These are phyloP conservation scores for Cladophialophora carrionii DNA, from an alignment of 2,329 filamentous ascomycete species.

Conservation along the genomic window DNA sequence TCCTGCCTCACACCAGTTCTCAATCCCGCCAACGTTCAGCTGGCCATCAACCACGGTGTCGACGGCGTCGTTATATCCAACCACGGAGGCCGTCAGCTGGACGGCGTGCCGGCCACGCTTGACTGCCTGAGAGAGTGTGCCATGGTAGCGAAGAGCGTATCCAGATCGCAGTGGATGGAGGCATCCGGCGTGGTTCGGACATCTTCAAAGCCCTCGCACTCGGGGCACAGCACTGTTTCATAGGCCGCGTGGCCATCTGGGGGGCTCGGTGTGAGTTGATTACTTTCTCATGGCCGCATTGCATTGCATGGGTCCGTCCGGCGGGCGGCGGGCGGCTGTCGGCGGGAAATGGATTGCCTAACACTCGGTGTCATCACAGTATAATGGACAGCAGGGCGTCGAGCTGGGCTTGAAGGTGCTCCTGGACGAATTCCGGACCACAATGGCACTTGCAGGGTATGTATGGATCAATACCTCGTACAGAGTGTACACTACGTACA, in stretches of 20 bases:
- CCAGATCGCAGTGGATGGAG: slow-evolving; percentile 39
- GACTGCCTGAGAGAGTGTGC: slow-evolving; percentile 26
- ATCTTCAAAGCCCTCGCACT: slow-evolving; percentile 46
- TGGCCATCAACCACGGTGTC: slow-evolving; percentile 27
- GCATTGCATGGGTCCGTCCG: no score
- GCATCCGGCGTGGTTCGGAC: slow-evolving; percentile 43
- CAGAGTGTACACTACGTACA: no score
- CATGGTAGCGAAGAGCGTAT: slow-evolving; percentile 35
- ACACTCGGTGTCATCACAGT: slow-evolving; percentile 19
- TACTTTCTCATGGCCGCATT: no score
- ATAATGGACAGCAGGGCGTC: slow-evolving; percentile 37
- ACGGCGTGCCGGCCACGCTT: slow-evolving; percentile 29
- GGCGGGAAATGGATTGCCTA: no score
- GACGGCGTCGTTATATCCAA: slow-evolving; percentile 30
- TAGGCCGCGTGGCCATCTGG: slow-evolving; percentile 44
- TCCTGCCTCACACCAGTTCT: neutral
- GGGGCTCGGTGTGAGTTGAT: slow-evolving; percentile 37
- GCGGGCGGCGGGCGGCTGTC: no score
- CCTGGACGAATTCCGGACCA: slow-evolving; percentile 37
- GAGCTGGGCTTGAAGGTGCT: slow-evolving; percentile 35
- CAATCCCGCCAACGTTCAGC: slow-evolving; percentile 28
- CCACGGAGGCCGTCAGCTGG: slow-evolving; percentile 31
- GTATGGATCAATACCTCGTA: no score
- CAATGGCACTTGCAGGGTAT: slow-evolving; percentile 36
- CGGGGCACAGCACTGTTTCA: slow-evolving; percentile 42